A percentile compares a stretch with the other conserved stretches of the same genome.
These are phyloP conservation scores for Colletotrichum falcatum DNA, from an alignment of 2,329 filamentous ascomycete species.

Conservation along the genomic window DNA sequence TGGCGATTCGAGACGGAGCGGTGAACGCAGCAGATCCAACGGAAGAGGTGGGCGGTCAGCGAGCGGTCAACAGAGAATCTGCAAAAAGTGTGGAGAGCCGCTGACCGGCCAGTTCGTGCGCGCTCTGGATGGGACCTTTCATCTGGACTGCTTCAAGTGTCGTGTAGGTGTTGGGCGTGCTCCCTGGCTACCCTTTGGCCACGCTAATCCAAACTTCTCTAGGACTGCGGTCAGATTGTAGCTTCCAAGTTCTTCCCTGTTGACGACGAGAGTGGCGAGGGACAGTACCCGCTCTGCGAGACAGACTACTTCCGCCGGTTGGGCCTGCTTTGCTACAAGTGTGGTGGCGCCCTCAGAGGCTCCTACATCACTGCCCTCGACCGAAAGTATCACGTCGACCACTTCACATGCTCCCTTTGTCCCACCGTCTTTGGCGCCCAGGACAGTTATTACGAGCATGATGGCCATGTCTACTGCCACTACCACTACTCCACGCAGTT, in stretches of 20 bases:
- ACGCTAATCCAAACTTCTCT: constrained; percentile 29
- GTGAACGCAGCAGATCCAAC: constrained; percentile 69
- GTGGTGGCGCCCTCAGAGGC: constrained; percentile 90
- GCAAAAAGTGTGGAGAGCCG: constrained; percentile 88
- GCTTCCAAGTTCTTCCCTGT: constrained; percentile 99
- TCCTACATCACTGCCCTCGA: constrained; percentile 99
- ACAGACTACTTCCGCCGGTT: constrained; percentile 97
- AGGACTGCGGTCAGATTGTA: constrained; percentile 98
- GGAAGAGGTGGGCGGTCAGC: constrained; percentile 65
- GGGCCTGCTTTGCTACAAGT: constrained; percentile 90
- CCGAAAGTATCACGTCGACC: constrained; percentile 98
- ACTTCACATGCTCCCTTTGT: constrained; percentile 98
- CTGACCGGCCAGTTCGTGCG: constrained; percentile 96
- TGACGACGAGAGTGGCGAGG: constrained; percentile 86
- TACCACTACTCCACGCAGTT: constrained; percentile 99
- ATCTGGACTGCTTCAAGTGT: constrained; percentile 98
- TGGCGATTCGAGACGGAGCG: constrained; percentile 64
- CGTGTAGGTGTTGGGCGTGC: constrained; percentile 66
- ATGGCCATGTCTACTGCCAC: constrained; percentile 96
- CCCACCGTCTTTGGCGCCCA: constrained; percentile 98
- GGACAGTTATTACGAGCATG: constrained; percentile 99
- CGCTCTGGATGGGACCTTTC: constrained; percentile 92
- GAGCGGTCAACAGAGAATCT: constrained; percentile 73
- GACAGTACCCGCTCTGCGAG: constrained; percentile 95
- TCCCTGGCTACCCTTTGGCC: constrained; percentile 23